Evolutionary conservation across 768 basidiomycete species (phyloP).

Genomic region (Panaeolus papilionaceus): DNA sequence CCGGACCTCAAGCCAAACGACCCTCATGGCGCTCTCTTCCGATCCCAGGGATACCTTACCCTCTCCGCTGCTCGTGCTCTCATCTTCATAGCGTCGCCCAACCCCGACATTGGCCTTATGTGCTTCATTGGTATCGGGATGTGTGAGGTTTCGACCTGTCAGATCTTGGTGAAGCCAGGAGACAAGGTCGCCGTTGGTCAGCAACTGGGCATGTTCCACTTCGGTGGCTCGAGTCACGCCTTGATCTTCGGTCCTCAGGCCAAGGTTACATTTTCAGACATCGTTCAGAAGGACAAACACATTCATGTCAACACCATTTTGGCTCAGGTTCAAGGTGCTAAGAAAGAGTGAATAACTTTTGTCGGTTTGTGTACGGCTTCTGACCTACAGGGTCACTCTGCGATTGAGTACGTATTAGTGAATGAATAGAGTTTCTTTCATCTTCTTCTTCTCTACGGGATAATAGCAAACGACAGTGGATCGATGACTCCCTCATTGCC

Average conservation of each 20-base stretch:
- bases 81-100: conserved; percentile 61
- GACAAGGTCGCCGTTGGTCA: conserved; percentile 57
- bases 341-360: too few species aligned
- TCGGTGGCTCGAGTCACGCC: conserved; percentile 31
- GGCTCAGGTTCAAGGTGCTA: neutral
- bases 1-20: conserved; percentile 1
- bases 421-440: too few species aligned
- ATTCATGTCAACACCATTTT: neutral
- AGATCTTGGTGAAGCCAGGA: conserved; percentile 53
- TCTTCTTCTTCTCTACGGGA: too few species aligned
- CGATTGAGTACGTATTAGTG: too few species aligned
- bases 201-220: conserved; percentile 68
- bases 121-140: conserved; percentile 66
- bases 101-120: conserved; percentile 59
- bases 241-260: conserved; percentile 20
- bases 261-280: neutral
- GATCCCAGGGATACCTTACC: conserved; percentile 30
- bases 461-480: too few species aligned
- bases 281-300: neutral
- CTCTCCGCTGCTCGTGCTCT: conserved; percentile 54
- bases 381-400: too few species aligned
- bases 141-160: conserved; percentile 66
- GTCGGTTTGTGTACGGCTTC: too few species aligned
- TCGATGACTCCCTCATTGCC: too few species aligned
- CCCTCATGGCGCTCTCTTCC: conserved; percentile 21